Conservation (phyloP, 1,284 basidiomycete genomes). For the Cystobasidium pallidum region DNA sequence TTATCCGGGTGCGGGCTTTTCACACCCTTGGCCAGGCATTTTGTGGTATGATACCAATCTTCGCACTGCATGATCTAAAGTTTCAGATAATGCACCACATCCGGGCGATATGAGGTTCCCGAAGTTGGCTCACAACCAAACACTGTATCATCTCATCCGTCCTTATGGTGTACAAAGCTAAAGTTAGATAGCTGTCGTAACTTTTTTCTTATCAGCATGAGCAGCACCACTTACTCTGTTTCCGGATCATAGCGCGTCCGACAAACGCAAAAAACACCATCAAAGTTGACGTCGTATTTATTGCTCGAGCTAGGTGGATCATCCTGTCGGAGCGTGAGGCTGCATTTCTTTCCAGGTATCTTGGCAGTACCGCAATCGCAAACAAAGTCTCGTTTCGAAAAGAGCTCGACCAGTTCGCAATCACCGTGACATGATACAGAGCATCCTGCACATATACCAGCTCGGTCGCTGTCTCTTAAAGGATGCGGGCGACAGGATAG, state of each 20-base stretch:
- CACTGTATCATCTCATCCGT: conserved; percentile 45
- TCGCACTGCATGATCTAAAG: conserved; percentile 51
- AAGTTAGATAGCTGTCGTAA: neutral
- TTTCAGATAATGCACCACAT: neutral
- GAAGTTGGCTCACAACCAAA: conserved; percentile 21
- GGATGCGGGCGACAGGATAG: conserved; percentile 18
- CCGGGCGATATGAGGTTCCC: neutral
- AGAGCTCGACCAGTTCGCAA: conserved; percentile 53
- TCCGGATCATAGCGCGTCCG: conserved; percentile 57
- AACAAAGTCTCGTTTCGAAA: conserved; percentile 49
- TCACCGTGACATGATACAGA: conserved; percentile 57
- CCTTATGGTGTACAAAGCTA: conserved; percentile 4
- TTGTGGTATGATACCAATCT: conserved; percentile 57
- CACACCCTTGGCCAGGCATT: conserved; percentile 53
- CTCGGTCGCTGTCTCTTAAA: conserved; percentile 50
- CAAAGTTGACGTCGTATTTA: conserved; percentile 56
- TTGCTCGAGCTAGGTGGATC: conserved; percentile 45
- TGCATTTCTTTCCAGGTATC: conserved; percentile 48
- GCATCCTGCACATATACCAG: conserved; percentile 58
- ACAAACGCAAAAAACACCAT: conserved; percentile 58
- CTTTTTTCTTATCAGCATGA: neutral
- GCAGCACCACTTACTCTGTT: conserved; percentile 52
- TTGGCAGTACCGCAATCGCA: conserved; percentile 52
- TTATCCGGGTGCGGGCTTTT: conserved; percentile 27
- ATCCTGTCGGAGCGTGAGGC: conserved; percentile 45